Evolutionary conservation across 106 monocot genomes (phyloP), one percentile per base, ranked within the genome.

Genomic region (Ottelia alismoides): DNA sequence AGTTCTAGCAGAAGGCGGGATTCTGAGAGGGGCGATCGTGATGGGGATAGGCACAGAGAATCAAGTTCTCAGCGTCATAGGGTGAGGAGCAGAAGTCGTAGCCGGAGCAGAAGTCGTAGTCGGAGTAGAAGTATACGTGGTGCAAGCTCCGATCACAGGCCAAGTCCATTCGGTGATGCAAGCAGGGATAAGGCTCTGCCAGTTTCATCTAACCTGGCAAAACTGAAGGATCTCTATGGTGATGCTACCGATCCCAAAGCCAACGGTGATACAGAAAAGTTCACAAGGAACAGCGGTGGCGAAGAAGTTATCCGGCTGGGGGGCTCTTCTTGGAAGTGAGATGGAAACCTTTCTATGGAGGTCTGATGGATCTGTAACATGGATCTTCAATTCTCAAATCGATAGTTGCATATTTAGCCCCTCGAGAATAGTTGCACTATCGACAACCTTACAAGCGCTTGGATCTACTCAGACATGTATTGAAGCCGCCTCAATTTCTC

Each of bases 221-320:
- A 92, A 57, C 50, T 87, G 58, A 92, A 87, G 58, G 92, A 92
- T 65, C 67, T 92, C 29, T 92, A 92, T 68, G 92, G 92, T 19
- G 92, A 92, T 65, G 80, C 24, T 4, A 64, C 48, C 28, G 66
- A 70, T 12, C 63, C 68, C 29, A 77, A 72, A 53, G 65, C 53
- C 2, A 74, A 79, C 10, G 69, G 47, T 49, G 22, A 25, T 59
- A 60, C 55, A 2, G 72, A 66, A 19, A 74, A 66, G 54, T 48
- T 64, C 12, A 35, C 31, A 1, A 77, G 32, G 51, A 87, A 80
- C 66, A 72, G 51, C 17, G 40, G 87, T 45, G 72, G 83, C 0
- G 87, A 87, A 57, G 83, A 87, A 72, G 92, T 92, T 16, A 76
- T 92, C 27, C 70, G 83, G 49, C 65, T 87, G 31, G 83, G 92